Evolutionary conservation across 805 yeast genomes (phyloP), one percentile per base, ranked within the genome.

Genomic region (Pichia sporocuriosa): DNA sequence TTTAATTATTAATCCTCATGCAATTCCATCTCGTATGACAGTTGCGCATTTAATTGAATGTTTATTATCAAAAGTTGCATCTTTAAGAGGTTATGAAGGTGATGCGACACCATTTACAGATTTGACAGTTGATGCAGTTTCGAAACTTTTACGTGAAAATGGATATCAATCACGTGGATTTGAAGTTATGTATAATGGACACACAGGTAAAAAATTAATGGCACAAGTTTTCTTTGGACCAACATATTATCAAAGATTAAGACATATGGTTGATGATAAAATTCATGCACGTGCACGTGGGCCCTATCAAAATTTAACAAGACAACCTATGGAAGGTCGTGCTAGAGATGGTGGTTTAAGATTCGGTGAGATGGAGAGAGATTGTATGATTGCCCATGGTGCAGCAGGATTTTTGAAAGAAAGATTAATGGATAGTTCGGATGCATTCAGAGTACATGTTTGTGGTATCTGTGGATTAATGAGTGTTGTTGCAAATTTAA

Each of bases 351-450:
- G 98, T 78, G 98, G 98, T 55, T 73, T 90, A 63, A 86, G 98
- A 68, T 89, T 90, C 77, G 98, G 98, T 59, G 98, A 90, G 67
- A 93, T 93, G 99, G 99, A 93, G 69, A 86, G 99, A 72, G 99
- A 93, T 75, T 93, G 99, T 83, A 90, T 93, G 97, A 93, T 93
- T 73, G 98, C 99, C 2, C 97, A 93, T 62, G 99, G 99, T 64
- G 97, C 97, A 12, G 97, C 98, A 4, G 94, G 97, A 7, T 90
- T 93, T 72, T 76, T 93, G 70, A 88, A 90, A 66, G 99, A 93
- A 69, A 77, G 99, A 64, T 72, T 93, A 63, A 90, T 93, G 97
- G 97, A 93, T 66, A 96, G 97, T 11, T 90, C 97, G 0, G 99
- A 93, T 70, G 97, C 97, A 2, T 93, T 93, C 73, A 77, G 97